Base-by-base conservation (phyloP, 2,329 filamentous ascomycete species). In the Didymella arachidicola region DNA sequence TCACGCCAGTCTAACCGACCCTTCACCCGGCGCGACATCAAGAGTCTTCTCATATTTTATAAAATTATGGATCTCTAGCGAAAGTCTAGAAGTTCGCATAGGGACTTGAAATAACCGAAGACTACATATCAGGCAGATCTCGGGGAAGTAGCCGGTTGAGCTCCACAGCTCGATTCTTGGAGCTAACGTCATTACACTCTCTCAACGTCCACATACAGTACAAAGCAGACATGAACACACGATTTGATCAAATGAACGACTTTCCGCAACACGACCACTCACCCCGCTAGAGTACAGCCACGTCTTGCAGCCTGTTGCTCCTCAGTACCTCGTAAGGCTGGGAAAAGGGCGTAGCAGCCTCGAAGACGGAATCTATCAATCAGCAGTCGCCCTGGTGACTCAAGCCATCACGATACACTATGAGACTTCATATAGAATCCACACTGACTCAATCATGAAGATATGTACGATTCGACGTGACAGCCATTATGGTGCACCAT, bases 1-100 rank as follows among this genome's bases (percentile, higher is more conserved):
- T 53, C 56, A 54, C 22, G 29, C 45, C 2, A 12, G 36, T 22
- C 36, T 22, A 39, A 39, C 4, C 43, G 32, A 53, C 41, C 55
- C 42, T 51, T 51, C 47, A 36, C 27, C 47, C 47, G 38, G 53
- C 30, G 25, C 27, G 38, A 41, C 38, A 14, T 14, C 19, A 8
- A n/a, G 19, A 7, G 38, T 11, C 1, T 5, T 41, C 2, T 25
- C 11, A 18, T 38, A 18, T 38, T 4, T 2, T 8, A 1, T 6
- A 18, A 10, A 7, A 4, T 4, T 10, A 5, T 38, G 34, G 7
- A 38, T 8, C 32, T 18, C 10, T 7, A 18, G 18, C 6, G 3
- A 18, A 38, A 22, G 22, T 22, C 22, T 22, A 22, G 22, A 22
- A 22, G 22, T 3, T 22, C 22, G 22, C 22, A 22, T 22, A 22